Conservation (phyloP, 495 filamentous ascomycete species). For the Aspergillus mulundensis region DNA sequence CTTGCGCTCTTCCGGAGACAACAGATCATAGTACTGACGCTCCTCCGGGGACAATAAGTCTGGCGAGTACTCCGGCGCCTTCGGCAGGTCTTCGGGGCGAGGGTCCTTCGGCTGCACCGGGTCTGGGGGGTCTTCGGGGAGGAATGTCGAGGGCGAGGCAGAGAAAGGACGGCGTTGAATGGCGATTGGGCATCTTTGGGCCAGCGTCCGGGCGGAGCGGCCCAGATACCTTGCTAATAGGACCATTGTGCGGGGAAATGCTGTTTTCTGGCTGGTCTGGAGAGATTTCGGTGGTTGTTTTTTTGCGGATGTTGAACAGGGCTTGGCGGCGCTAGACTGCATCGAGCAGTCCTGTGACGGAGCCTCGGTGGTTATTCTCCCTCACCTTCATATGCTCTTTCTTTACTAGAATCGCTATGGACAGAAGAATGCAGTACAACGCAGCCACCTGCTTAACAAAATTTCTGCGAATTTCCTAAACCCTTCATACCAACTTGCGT, state of each 20-base stretch:
- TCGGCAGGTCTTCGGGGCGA: constrained; percentile 30
- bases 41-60: constrained; percentile 37
- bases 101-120: constrained; percentile 31
- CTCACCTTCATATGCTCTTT: neutral
- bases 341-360: constrained; percentile 13
- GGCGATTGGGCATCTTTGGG: constrained; percentile 26
- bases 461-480: neutral
- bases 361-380: neutral
- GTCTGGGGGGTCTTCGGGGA: constrained; percentile 35
- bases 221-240: constrained; percentile 36
- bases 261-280: constrained; percentile 12
- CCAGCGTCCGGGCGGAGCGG: constrained; percentile 31
- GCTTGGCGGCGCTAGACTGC: constrained; percentile 18
- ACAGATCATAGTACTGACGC: constrained; percentile 44
- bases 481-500: neutral
- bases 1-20: constrained; percentile 44
- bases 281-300: constrained; percentile 25
- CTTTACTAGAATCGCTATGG: neutral
- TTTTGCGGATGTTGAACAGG: constrained; percentile 16
- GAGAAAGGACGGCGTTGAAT: constrained; percentile 37
- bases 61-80: constrained; percentile 37
- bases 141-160: constrained; percentile 31
- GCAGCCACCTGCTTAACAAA: neutral
- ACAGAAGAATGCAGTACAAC: neutral
- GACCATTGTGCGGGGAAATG: constrained; percentile 33